phyloP scores from a whole-genome alignment of 768 basidiomycete species.

The Rubroboletus satanas region DNA sequence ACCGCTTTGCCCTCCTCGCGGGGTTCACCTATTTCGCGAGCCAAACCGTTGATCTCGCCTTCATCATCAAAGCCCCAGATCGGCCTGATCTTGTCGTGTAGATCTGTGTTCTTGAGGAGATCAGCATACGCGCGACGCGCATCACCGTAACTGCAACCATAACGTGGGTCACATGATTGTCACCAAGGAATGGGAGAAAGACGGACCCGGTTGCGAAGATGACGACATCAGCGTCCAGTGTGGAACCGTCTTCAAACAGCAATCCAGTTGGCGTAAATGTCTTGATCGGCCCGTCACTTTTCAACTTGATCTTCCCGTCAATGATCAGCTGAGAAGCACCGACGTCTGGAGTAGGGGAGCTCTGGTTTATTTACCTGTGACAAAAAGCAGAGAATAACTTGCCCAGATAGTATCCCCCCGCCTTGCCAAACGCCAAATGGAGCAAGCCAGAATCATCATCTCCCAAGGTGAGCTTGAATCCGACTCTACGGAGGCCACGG shows the following conservation, averaged over 20 bases:
- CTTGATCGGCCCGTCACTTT: constrained; percentile 25
- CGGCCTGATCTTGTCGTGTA: constrained; percentile 19
- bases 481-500: constrained; percentile 51
- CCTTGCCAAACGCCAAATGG: constrained; percentile 43
- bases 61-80: constrained; percentile 33
- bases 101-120: constrained; percentile 20
- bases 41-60: constrained; percentile 30
- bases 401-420: constrained; percentile 70
- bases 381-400: not conserved
- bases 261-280: constrained; percentile 32
- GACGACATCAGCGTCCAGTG: constrained; percentile 44
- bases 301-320: constrained; percentile 46
- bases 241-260: constrained; percentile 29
- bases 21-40: constrained; percentile 46
- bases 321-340: constrained; percentile 41
- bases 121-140: constrained; percentile 13
- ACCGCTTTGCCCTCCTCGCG: constrained; percentile 10
- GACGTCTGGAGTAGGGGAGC: constrained; percentile 29
- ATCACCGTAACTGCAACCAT: constrained; percentile 17
- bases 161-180: not conserved
- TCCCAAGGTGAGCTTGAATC: constrained; percentile 55
- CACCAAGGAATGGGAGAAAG: not conserved
- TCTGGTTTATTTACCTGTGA: not conserved
- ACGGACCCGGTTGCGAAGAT: constrained; percentile 28
- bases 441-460: constrained; percentile 49